Conservation (phyloP, 164 flowering plant species). For the Umbilicus rupestris region DNA sequence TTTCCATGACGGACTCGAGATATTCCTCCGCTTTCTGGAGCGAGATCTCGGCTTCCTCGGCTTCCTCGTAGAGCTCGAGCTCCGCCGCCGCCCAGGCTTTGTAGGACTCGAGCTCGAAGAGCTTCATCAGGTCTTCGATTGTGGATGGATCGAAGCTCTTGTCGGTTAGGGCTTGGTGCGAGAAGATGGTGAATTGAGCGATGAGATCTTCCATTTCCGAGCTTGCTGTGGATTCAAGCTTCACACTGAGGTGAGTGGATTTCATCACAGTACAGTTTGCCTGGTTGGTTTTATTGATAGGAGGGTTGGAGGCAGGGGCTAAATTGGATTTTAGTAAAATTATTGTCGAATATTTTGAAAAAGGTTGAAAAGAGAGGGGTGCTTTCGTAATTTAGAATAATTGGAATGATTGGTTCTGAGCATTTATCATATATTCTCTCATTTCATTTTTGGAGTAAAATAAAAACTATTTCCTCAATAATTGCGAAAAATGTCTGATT, state of each 20-base stretch:
- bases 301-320: not conserved
- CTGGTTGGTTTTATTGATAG: not conserved
- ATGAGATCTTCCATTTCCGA: conserved; percentile 59
- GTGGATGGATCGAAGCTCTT: conserved; percentile 67
- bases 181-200: conserved; percentile 57
- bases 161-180: conserved; percentile 54
- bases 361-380: not conserved
- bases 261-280: not conserved
- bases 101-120: conserved; percentile 72
- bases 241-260: not conserved
- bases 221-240: not conserved
- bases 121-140: conserved; percentile 66
- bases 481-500: too few relatives aligned
- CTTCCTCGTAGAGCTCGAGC: conserved; percentile 31
- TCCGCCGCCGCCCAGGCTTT: conserved; percentile 69
- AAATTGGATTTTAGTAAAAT: not conserved
- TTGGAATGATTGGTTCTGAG: not conserved
- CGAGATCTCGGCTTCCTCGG: conserved; percentile 34
- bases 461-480: too few relatives aligned
- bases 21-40: conserved; percentile 54
- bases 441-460: too few relatives aligned
- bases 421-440: not conserved
- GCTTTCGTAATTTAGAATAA: not conserved
- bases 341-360: not conserved
- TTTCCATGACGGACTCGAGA: conserved; percentile 58